Evolutionary conservation across 306 rosid species (phyloP).

Genomic region (Quercus aquifolioides): DNA sequence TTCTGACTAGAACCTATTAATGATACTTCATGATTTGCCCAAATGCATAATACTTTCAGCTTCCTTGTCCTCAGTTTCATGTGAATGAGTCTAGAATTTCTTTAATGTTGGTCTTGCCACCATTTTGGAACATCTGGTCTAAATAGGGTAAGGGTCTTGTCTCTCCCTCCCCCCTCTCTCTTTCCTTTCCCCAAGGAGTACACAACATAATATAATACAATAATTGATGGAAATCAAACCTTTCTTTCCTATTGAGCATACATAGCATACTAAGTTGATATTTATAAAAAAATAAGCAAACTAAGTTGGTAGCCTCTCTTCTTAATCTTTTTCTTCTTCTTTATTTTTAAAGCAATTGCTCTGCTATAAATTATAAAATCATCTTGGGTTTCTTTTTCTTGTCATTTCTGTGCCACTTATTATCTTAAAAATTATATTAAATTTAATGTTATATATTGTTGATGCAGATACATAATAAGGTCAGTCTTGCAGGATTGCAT

Average conservation of each 20-base stretch:
- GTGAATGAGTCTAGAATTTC: not conserved
- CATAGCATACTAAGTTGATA: not conserved
- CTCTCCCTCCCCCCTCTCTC: too few relatives aligned
- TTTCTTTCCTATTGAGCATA: not conserved
- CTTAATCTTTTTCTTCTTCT: not conserved
- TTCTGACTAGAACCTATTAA: slow-evolving; percentile 25
- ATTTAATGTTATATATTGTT: slow-evolving; percentile 23
- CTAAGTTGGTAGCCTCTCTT: not conserved
- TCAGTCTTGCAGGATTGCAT: slow-evolving; percentile 82
- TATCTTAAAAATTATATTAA: slow-evolving; percentile 14
- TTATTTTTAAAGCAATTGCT: not conserved
- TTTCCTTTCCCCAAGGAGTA: too few relatives aligned
- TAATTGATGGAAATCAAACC: not conserved
- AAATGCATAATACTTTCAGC: slow-evolving; percentile 8
- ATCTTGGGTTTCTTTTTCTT: not conserved
- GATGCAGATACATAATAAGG: slow-evolving; percentile 61
- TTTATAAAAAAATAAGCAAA: not conserved
- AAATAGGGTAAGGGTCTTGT: too few relatives aligned
- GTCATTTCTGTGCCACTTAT: slow-evolving; percentile 1
- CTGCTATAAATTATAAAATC: not conserved
- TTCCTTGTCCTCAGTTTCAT: slow-evolving; percentile 11
- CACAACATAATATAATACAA: too few relatives aligned
- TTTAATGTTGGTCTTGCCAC: not conserved
- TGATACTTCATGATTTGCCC: slow-evolving; percentile 2
- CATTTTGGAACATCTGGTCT: too few relatives aligned